A percentile compares a stretch with the other conserved stretches of the same genome.
These are phyloP conservation scores for Linum tenue DNA, from an alignment of 345 rosid genomes.

Conservation along the genomic window DNA sequence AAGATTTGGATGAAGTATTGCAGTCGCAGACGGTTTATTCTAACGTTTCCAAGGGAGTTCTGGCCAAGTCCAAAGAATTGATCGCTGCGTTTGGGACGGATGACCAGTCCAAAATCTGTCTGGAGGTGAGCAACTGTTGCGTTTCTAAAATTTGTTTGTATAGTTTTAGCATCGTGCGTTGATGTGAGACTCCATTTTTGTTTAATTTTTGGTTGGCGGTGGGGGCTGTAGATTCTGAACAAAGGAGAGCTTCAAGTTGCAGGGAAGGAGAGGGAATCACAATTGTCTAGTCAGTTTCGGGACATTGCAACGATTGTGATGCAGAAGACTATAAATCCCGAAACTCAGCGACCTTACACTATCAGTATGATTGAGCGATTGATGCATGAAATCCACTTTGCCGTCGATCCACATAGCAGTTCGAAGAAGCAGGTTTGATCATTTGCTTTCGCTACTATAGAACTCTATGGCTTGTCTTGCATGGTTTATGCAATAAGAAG, in stretches of 20 bases:
- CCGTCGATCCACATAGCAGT: constrained; percentile 76
- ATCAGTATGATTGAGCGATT: constrained; percentile 88
- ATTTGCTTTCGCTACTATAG: background rate
- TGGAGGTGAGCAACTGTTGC: constrained; percentile 40
- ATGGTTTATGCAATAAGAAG: background rate
- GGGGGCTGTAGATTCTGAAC: constrained; percentile 56
- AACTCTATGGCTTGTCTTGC: background rate
- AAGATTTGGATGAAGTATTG: constrained; percentile 88
- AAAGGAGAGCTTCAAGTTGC: constrained; percentile 99
- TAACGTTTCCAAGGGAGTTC: constrained; percentile 87
- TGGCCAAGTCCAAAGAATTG: constrained; percentile 81
- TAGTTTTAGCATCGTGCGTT: background rate
- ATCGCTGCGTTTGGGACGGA: constrained; percentile 60
- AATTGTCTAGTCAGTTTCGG: constrained; percentile 82
- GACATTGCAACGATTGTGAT: constrained; percentile 89
- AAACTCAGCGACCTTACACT: constrained; percentile 85
- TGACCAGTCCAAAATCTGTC: constrained; percentile 65
- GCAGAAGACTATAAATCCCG: constrained; percentile 95
- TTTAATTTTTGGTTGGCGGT: background rate
- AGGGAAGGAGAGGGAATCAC: constrained; percentile 92
- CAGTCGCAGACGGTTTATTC: constrained; percentile 90
- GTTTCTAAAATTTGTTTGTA: background rate
- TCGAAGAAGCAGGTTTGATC: constrained; percentile 81
- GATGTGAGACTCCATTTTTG: background rate
- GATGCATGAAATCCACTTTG: constrained; percentile 92